phyloP scores from a whole-genome alignment of 768 basidiomycete species.

The Boletales sp. region DNA sequence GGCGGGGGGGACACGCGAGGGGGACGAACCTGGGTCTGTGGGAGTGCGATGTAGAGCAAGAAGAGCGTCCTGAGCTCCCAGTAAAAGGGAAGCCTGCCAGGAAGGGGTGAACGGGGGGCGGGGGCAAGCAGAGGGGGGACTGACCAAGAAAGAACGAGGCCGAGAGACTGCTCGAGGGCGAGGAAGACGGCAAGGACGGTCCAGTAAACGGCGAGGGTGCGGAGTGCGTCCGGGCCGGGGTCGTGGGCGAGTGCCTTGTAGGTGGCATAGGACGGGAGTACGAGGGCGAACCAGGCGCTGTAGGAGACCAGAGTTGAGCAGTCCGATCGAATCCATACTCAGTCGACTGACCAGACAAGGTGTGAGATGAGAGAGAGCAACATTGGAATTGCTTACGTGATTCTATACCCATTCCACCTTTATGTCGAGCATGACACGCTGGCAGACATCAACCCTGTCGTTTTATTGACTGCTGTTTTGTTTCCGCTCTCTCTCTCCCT shows the following conservation, averaged over 20 bases:
- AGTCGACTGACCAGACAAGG: conserved; percentile 46
- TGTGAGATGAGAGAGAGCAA: conserved; percentile 48
- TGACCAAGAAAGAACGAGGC: conserved; percentile 66
- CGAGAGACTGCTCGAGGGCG: conserved; percentile 59
- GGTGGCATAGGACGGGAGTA: conserved; percentile 60
- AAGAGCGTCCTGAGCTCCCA: conserved; percentile 71
- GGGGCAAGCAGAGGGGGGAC: conserved; percentile 11
- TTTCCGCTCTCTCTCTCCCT: conserved; percentile 5
- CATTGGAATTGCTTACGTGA: conserved; percentile 31
- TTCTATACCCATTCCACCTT: neutral
- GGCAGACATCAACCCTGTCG: neutral
- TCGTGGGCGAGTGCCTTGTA: conserved; percentile 62
- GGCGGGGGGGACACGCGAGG: neutral
- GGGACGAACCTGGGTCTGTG: conserved; percentile 58
- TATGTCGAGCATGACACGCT: neutral
- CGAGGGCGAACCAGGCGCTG: conserved; percentile 71
- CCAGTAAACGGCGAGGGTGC: conserved; percentile 64
- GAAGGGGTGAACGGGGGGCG: conserved; percentile 7
- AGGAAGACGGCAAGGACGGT: conserved; percentile 55
- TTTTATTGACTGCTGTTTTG: conserved; percentile 22
- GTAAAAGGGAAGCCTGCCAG: conserved; percentile 67
- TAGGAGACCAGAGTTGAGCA: no score
- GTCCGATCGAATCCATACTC: no score
- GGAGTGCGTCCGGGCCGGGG: conserved; percentile 47
- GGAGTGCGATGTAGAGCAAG: conserved; percentile 63